Conservation (phyloP, 192 early-diverging fungal species). For the Linnemannia schmuckeri region DNA sequence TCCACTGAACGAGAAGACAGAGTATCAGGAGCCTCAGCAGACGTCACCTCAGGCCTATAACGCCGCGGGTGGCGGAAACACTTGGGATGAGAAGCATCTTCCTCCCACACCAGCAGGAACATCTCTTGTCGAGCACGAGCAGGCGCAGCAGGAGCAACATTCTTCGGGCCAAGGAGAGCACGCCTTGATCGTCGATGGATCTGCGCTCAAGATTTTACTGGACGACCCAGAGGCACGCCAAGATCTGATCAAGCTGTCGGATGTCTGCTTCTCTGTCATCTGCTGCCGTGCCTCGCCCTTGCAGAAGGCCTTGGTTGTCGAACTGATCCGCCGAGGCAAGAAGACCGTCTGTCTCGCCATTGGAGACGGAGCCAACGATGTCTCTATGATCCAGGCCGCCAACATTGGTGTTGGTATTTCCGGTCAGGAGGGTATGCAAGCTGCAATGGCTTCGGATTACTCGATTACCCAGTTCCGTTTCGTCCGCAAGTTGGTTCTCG, state of each 20-base stretch:
- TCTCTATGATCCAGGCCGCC: slow-evolving; percentile 97
- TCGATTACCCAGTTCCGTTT: slow-evolving; percentile 94
- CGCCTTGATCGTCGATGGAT: slow-evolving; percentile 90
- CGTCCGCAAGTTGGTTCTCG: slow-evolving; percentile 86
- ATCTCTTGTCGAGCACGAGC: slow-evolving; percentile 12
- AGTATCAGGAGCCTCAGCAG: not conserved
- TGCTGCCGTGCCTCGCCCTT: slow-evolving; percentile 94
- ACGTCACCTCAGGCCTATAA: not conserved
- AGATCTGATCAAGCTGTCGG: slow-evolving; percentile 77
- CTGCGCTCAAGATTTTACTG: slow-evolving; percentile 60
- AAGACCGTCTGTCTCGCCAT: slow-evolving; percentile 77
- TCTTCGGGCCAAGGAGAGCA: slow-evolving; percentile 28
- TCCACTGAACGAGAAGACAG: slow-evolving; percentile 14
- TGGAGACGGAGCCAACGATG: slow-evolving; percentile 91
- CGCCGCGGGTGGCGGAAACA: not conserved
- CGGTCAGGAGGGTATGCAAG: slow-evolving; percentile 90
- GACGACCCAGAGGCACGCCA: slow-evolving; percentile 66
- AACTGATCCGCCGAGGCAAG: slow-evolving; percentile 84
- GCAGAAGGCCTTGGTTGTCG: slow-evolving; percentile 96
- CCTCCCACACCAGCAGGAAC: slow-evolving; percentile 18
- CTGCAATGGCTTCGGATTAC: slow-evolving; percentile 96
- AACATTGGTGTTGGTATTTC: slow-evolving; percentile 86
- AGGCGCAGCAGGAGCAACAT: not conserved
- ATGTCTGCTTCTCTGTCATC: slow-evolving; percentile 86
- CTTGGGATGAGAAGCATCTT: slow-evolving; percentile 39